Evolutionary conservation across 2,329 filamentous ascomycete genomes (phyloP).

Genomic region (Aspergillus unguis): DNA sequence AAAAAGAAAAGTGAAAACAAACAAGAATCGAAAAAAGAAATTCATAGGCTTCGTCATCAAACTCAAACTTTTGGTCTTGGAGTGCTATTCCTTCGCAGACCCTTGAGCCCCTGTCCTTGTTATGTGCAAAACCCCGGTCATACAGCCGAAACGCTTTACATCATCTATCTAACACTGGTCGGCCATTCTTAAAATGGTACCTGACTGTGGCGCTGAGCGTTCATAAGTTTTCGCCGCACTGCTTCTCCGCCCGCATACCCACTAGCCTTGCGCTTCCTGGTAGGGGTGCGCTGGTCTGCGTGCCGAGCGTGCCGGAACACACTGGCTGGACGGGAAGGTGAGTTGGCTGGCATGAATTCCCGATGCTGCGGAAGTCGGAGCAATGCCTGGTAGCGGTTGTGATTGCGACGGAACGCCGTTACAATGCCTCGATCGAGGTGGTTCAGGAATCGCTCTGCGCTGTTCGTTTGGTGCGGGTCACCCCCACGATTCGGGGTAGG

Average conservation of each 20-base stretch:
- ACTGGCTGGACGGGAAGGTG: conserved; percentile 41
- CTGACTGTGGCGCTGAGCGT: conserved; percentile 40
- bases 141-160: not conserved
- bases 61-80: conserved; percentile 18
- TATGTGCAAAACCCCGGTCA: not conserved
- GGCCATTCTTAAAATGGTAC: conserved; percentile 31
- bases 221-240: conserved; percentile 44
- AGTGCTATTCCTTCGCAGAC: conserved; percentile 1
- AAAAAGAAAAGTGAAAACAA: not conserved
- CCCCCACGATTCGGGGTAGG: conserved; percentile 35
- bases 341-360: conserved; percentile 45
- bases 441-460: conserved; percentile 55
- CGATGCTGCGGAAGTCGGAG: conserved; percentile 47
- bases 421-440: conserved; percentile 70
- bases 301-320: conserved; percentile 42
- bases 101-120: conserved; percentile 7
- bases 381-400: conserved; percentile 49
- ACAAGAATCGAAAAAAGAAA: conserved; percentile 1
- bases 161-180: not conserved
- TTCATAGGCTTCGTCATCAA: conserved; percentile 14
- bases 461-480: conserved; percentile 30
- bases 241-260: conserved; percentile 40
- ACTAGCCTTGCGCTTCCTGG: conserved; percentile 39
- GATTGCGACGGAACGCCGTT: conserved; percentile 69
- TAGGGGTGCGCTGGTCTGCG: conserved; percentile 39